Percentiles rank a stretch among this genome's conserved stretches.
These are phyloP conservation scores for Glycine soja DNA, from an alignment of 306 rosid species.

Conservation along the genomic window DNA sequence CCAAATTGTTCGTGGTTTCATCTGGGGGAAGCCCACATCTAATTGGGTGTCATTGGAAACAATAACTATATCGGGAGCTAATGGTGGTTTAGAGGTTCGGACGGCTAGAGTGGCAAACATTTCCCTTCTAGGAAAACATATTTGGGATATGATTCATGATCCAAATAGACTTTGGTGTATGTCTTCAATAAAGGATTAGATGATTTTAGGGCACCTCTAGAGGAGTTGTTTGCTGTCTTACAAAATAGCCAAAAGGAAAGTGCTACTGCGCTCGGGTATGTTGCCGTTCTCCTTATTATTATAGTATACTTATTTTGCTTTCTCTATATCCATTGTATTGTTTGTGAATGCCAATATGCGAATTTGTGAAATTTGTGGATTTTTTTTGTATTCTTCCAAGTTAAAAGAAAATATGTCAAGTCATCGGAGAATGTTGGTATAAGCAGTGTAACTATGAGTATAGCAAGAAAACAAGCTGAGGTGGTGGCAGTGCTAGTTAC, in stretches of 20 bases:
- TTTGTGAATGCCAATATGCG: background rate
- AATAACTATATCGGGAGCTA: too few relatives aligned
- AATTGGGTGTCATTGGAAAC: too few relatives aligned
- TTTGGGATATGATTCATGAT: too few relatives aligned
- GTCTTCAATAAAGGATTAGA: conserved; percentile 94
- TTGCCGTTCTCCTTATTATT: conserved; percentile 38
- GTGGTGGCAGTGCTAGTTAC: conserved; percentile 18
- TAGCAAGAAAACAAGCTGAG: conserved; percentile 27
- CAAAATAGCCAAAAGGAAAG: conserved; percentile 70
- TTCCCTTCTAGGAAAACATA: too few relatives aligned
- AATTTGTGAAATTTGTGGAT: conserved; percentile 23
- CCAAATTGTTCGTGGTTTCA: too few relatives aligned
- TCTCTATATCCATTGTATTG: background rate
- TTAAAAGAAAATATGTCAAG: background rate
- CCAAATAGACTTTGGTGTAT: conserved; percentile 51
- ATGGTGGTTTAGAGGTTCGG: too few relatives aligned
- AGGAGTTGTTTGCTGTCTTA: conserved; percentile 86
- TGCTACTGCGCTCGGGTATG: conserved; percentile 80
- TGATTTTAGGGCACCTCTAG: conserved; percentile 92
- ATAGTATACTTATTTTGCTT: conserved; percentile 26
- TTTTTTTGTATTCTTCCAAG: conserved; percentile 23
- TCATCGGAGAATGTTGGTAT: background rate
- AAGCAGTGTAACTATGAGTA: background rate
- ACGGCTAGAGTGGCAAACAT: too few relatives aligned
- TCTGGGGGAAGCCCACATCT: too few relatives aligned